Evolutionary conservation across 2,329 filamentous ascomycete genomes (phyloP).

Genomic region (Monosporascus ibericus): DNA sequence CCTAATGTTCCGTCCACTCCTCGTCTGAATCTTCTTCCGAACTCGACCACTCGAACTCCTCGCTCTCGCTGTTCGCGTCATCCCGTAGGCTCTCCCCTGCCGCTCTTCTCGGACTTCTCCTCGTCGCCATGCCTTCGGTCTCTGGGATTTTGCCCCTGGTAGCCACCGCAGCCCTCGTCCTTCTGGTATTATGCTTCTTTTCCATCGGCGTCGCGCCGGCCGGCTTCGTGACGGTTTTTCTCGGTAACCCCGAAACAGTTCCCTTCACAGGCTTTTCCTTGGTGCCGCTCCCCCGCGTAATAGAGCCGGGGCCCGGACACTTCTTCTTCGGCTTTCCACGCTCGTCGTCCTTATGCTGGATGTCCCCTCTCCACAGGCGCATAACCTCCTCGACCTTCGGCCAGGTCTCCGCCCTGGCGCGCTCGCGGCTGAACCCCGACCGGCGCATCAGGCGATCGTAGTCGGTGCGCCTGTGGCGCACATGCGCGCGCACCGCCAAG

Average conservation of each 20-base stretch:
- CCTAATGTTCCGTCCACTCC: neutral
- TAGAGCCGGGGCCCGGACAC: neutral
- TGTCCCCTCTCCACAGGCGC: slow-evolving; percentile 6
- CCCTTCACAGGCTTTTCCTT: neutral
- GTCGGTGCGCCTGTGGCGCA: slow-evolving; percentile 40
- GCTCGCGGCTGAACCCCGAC: neutral
- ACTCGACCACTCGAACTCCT: neutral
- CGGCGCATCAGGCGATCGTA: slow-evolving; percentile 35
- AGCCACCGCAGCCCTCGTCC: neutral
- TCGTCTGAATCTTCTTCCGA: neutral
- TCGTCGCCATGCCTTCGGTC: neutral
- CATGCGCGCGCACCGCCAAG: slow-evolving; percentile 43
- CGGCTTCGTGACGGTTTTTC: neutral
- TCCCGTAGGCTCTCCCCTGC: neutral
- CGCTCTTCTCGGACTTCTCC: neutral
- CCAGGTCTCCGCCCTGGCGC: slow-evolving; percentile 1
- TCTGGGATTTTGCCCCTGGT: neutral
- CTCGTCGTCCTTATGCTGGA: neutral
- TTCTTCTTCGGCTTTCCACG: neutral
- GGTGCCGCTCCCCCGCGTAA: neutral
- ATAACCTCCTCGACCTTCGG: slow-evolving; percentile 3
- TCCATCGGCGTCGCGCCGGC: neutral
- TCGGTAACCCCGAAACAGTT: neutral
- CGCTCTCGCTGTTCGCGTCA: neutral
- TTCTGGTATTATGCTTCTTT: neutral